A percentile compares a stretch with the other conserved stretches of the same genome.
Conservation (phyloP, 1,139 yeast genomes). For the Diutina pseudorugosa region DNA sequence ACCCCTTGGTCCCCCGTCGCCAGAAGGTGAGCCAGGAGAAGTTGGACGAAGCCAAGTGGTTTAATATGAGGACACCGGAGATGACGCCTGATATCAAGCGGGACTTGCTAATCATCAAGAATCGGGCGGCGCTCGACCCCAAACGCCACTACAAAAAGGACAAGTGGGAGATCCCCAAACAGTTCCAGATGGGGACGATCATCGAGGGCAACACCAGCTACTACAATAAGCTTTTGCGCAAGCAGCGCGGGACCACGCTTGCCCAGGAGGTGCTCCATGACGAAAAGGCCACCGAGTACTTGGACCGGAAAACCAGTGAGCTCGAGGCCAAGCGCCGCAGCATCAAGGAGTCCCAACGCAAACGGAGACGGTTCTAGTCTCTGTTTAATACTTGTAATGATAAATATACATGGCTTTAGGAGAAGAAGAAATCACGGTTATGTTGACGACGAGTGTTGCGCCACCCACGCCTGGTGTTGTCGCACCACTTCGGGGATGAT, state of each 20-base stretch:
- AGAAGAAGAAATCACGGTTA: too few species aligned
- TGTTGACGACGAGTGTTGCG: slow-evolving; percentile 15
- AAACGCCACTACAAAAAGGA: slow-evolving; percentile 90
- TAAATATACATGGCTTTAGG: neutral
- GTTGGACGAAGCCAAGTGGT: slow-evolving; percentile 60
- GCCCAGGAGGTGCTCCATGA: slow-evolving; percentile 78
- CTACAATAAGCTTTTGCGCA: slow-evolving; percentile 55
- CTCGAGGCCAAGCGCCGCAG: slow-evolving; percentile 39
- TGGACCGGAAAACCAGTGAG: slow-evolving; percentile 73
- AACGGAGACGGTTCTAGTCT: neutral
- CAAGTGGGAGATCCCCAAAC: slow-evolving; percentile 69
- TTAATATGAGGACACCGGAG: slow-evolving; percentile 70
- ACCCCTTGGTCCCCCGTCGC: slow-evolving; percentile 27
- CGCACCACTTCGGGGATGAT: slow-evolving; percentile 67
- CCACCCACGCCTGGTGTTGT: slow-evolving; percentile 63
- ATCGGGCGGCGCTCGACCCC: slow-evolving; percentile 88
- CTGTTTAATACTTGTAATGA: neutral
- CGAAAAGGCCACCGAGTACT: slow-evolving; percentile 57
- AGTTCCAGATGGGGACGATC: slow-evolving; percentile 81
- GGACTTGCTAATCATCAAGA: slow-evolving; percentile 67
- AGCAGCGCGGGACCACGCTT: slow-evolving; percentile 64
- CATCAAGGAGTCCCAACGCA: neutral
- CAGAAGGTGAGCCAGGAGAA: slow-evolving; percentile 10
- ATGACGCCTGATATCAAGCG: slow-evolving; percentile 63
- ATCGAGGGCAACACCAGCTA: slow-evolving; percentile 74